Evolutionary conservation across 1,139 yeast genomes (phyloP).

Genomic region (Nakaseomyces glabratus): DNA sequence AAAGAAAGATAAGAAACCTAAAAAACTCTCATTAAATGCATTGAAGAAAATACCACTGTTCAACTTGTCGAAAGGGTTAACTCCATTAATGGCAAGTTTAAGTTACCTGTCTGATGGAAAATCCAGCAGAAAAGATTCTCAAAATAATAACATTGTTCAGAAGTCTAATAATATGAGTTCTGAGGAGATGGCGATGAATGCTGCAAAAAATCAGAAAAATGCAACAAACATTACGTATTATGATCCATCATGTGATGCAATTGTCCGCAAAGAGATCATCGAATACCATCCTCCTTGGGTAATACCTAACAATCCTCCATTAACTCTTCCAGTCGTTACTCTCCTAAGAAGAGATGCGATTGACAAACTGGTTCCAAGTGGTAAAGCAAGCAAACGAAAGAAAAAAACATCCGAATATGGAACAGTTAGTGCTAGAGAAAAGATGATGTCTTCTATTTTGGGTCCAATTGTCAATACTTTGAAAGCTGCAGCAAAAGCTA

Average conservation of each 20-base stretch:
- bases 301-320: constrained; percentile 28
- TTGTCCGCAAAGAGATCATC: constrained; percentile 28
- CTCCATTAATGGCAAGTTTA: constrained; percentile 3
- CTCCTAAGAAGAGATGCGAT: constrained; percentile 2
- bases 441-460: constrained; percentile 24
- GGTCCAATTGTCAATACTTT: constrained; percentile 28
- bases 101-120: constrained; percentile 4
- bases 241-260: constrained; percentile 14
- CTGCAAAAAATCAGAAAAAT: constrained; percentile 7
- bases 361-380: constrained; percentile 2
- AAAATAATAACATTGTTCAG: neutral
- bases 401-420: constrained; percentile 10
- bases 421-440: constrained; percentile 14
- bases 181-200: constrained; percentile 5
- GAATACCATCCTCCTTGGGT: constrained; percentile 30
- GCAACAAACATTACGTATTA: constrained; percentile 4
- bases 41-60: constrained; percentile 25
- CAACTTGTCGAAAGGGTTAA: constrained; percentile 18
- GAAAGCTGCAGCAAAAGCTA: constrained; percentile 29
- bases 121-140: neutral
- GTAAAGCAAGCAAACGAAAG: constrained; percentile 14
- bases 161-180: constrained; percentile 3
- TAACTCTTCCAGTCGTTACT: constrained; percentile 24
- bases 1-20: constrained; percentile 19
- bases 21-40: constrained; percentile 20